These are phyloP conservation scores for Chlamydomonas applanata DNA, from an alignment of 139 green algal species.

Conservation along the genomic window DNA sequence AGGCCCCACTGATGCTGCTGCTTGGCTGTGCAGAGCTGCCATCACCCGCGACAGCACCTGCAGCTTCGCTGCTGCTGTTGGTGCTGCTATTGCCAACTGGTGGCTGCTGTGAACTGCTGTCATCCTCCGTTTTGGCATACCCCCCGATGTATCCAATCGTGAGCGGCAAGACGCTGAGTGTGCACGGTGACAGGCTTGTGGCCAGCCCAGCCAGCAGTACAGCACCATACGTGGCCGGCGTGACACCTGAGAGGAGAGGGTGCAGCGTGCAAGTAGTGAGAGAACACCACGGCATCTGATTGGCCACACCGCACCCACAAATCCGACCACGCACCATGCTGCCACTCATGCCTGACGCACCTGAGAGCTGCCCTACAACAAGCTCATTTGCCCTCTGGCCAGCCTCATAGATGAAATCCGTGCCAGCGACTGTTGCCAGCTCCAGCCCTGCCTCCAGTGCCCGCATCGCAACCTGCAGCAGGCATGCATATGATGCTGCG, in stretches of 20 bases:
- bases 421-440: background rate
- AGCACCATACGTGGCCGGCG: slow-evolving; percentile 63
- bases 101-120: background rate
- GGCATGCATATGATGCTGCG: too few species aligned
- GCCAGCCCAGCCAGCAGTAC: slow-evolving; percentile 83
- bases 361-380: slow-evolving; percentile 47
- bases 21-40: background rate
- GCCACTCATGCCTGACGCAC: slow-evolving; percentile 4
- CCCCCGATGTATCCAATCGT: slow-evolving; percentile 92
- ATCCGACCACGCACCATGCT: background rate
- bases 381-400: slow-evolving; percentile 39
- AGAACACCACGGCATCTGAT: too few species aligned
- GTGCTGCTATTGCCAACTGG: too few species aligned
- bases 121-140: slow-evolving; percentile 39
- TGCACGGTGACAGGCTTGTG: slow-evolving; percentile 94
- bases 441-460: background rate
- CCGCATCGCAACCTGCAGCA: background rate
- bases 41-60: too few species aligned
- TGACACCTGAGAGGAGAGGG: slow-evolving; percentile 41
- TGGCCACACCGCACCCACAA: too few species aligned
- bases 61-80: too few species aligned
- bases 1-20: slow-evolving; percentile 4
- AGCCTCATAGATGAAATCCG: slow-evolving; percentile 37
- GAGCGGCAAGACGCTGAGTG: slow-evolving; percentile 79
- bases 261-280: too few species aligned